Base-by-base conservation (phyloP, 768 basidiomycete genomes). In the Kwoniella europaea region DNA sequence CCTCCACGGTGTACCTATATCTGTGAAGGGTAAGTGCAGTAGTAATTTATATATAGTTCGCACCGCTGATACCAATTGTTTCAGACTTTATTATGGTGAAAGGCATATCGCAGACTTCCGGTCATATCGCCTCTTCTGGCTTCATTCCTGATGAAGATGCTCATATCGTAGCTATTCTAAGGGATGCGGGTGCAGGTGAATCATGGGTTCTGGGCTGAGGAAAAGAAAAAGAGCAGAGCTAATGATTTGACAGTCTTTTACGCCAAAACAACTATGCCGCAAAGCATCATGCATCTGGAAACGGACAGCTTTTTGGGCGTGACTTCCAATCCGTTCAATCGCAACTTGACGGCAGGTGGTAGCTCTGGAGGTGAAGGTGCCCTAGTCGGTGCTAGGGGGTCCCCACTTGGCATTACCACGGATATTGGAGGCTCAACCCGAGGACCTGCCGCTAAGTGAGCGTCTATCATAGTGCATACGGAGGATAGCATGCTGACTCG, bases 51-150 rank as follows among this genome's bases (percentile, higher is more conserved):
- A 27, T 24, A 56, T 24, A 18, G 7, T 56, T 7, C 9, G 10
- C 20, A 56, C 55, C 20, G 24, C 7, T 10, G 10, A n/a, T n/a
- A n/a, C n/a, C n/a, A n/a, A n/a, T n/a, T n/a, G n/a, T n/a, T n/a
- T n/a, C n/a, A n/a, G n/a, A n/a, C n/a, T n/a, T n/a, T n/a, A 18
- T 56, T 59, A n/a, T 53, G 50, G 4, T 18, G 4, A 42, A 4
- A 15, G 20, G 13, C 22, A 27, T 56, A 22, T 56, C 85, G 89
- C 90, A 83, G 76, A 81, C 10, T 79, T 76, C 54, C 46, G 65
- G 2, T 24, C 72, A 10, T 67, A 63, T 43, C 74, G 74, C 0
- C 66, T 71, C 16, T 59, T 67, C 66, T 3, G 68, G 60, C 16
- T 65, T 58, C 71, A 41, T 74, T 1, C 18, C 50, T 16, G 68